phyloP scores from a whole-genome alignment of 768 basidiomycete genomes.

The Tricholoma hemisulphureum region DNA sequence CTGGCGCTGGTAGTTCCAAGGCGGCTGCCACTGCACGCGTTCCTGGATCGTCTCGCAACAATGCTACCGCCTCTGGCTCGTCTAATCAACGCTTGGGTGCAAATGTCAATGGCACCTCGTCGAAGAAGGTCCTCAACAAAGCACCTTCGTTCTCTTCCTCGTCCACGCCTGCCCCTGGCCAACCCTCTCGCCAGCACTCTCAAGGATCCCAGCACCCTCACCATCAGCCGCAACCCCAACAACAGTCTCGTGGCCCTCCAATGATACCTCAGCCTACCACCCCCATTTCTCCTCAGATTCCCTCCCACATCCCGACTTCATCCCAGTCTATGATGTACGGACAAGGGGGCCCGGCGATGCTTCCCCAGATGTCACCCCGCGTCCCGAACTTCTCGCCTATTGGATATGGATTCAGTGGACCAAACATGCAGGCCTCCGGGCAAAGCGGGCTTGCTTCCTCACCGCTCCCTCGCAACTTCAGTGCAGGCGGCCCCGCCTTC shows the following conservation, averaged over 20 bases:
- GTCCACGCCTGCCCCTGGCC: conserved; percentile 27
- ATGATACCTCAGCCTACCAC: conserved; percentile 46
- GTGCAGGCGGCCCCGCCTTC: conserved; percentile 47
- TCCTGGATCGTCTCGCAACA: conserved; percentile 45
- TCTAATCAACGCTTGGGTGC: conserved; percentile 30
- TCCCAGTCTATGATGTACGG: conserved; percentile 48
- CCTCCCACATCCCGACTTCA: conserved; percentile 42
- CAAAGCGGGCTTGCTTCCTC: conserved; percentile 49
- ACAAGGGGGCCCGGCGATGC: conserved; percentile 37
- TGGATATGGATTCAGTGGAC: conserved; percentile 51
- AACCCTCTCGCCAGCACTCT: conserved; percentile 27
- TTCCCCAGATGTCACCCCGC: conserved; percentile 56
- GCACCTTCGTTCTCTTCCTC: conserved; percentile 27
- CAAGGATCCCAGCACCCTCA: conserved; percentile 27
- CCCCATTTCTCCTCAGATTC: conserved; percentile 47
- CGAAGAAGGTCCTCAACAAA: conserved; percentile 67
- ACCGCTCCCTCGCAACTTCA: conserved; percentile 53
- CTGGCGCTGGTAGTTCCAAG: conserved; percentile 30
- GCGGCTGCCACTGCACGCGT: conserved; percentile 45
- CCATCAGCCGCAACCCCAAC: conserved; percentile 21
- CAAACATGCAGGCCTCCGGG: conserved; percentile 39
- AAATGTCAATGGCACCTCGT: conserved; percentile 43
- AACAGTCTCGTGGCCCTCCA: conserved; percentile 35
- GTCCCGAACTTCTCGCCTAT: conserved; percentile 48
- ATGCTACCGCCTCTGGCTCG: conserved; percentile 44